Evolutionary conservation across 352 stramenopile species (phyloP).

Genomic region (Thraustotheca clavata): DNA sequence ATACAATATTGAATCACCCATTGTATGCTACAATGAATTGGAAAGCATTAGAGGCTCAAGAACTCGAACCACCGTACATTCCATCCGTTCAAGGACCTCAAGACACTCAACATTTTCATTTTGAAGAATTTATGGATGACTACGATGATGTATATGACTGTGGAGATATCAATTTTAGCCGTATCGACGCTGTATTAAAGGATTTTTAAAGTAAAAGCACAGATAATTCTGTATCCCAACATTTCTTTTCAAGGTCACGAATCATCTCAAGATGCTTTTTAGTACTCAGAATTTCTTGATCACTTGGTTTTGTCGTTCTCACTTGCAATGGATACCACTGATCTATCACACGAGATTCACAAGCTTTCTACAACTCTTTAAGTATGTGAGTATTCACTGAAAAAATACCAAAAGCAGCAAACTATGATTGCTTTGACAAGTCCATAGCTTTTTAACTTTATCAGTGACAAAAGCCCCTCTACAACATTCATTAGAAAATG

Average conservation of each 20-base stretch:
- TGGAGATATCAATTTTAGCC: not conserved
- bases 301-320: not conserved
- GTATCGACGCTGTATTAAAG: slow-evolving; percentile 3
- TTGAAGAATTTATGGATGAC: not conserved
- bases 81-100: slow-evolving; percentile 28
- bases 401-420: too few relatives aligned
- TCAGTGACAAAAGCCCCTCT: too few relatives aligned
- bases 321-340: not conserved
- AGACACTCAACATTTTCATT: not conserved
- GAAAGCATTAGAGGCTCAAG: slow-evolving; percentile 56
- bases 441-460: too few relatives aligned
- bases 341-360: not conserved
- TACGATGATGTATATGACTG: not conserved
- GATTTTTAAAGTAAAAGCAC: slow-evolving; percentile 12
- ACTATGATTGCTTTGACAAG: too few relatives aligned
- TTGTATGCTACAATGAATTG: slow-evolving; percentile 71
- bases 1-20: slow-evolving; percentile 44
- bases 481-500: too few relatives aligned
- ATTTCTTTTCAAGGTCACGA: not conserved
- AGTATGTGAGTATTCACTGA: too few relatives aligned
- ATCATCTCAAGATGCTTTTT: not conserved
- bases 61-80: slow-evolving; percentile 72
- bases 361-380: not conserved
- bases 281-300: not conserved
- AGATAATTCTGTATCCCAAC: not conserved